Conservation (phyloP, 1,284 basidiomycete genomes). For the Puccinia triticina region DNA sequence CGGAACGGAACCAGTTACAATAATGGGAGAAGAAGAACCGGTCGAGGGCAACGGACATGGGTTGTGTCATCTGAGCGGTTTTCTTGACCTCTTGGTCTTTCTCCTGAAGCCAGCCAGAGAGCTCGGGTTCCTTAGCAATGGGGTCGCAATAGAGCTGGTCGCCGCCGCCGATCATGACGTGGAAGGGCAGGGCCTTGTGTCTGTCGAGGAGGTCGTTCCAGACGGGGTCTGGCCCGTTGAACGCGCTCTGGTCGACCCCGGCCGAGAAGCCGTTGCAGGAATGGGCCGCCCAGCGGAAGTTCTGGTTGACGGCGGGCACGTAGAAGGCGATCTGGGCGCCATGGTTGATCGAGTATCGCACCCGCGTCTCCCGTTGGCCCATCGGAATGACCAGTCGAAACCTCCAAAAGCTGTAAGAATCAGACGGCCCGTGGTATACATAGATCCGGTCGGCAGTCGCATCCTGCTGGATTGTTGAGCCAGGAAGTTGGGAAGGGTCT, state of each 20-base stretch:
- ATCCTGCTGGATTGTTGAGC: constrained; percentile 24
- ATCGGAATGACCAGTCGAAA: constrained; percentile 86
- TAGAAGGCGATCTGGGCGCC: constrained; percentile 79
- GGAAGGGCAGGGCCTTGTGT: constrained; percentile 79
- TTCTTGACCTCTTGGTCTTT: constrained; percentile 71
- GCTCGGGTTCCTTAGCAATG: constrained; percentile 63
- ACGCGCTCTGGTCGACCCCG: constrained; percentile 68
- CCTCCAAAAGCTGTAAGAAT: constrained; percentile 74
- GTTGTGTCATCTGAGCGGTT: constrained; percentile 69
- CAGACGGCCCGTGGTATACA: constrained; percentile 72
- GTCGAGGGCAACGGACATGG: constrained; percentile 78
- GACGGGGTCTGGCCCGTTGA: constrained; percentile 64
- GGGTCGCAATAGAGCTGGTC: constrained; percentile 68
- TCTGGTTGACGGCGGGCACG: constrained; percentile 78
- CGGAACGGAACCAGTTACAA: constrained; percentile 71
- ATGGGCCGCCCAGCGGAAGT: constrained; percentile 87
- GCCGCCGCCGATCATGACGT: constrained; percentile 75
- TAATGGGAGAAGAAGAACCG: constrained; percentile 64
- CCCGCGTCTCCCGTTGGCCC: constrained; percentile 71
- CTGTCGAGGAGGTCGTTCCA: constrained; percentile 87
- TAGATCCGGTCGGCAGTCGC: constrained; percentile 73
- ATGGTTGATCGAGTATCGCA: constrained; percentile 68
- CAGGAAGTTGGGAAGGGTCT: constrained; percentile 26
- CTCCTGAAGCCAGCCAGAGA: constrained; percentile 77
- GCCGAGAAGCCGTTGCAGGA: constrained; percentile 69